phyloP scores from a whole-genome alignment of 148 eudicot genomes.

The Rhododendron ferrugineum region DNA sequence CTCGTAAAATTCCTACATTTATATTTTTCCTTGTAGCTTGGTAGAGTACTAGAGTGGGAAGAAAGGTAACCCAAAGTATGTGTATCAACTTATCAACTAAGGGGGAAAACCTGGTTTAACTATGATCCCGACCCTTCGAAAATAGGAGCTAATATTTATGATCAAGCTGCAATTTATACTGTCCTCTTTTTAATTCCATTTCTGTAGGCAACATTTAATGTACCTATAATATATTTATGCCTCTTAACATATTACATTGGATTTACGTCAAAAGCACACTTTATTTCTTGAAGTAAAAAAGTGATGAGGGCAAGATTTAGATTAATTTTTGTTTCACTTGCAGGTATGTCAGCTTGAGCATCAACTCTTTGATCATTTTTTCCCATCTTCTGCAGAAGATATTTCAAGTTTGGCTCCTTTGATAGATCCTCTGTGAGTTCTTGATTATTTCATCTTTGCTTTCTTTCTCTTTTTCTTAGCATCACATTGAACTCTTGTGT shows the following conservation, averaged over 20 bases:
- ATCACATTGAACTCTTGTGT: not conserved
- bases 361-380: constrained; percentile 94
- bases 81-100: not conserved
- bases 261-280: not conserved
- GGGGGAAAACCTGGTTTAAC: not conserved
- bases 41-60: not conserved
- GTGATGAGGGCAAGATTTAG: not conserved
- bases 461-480: constrained; percentile 8
- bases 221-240: not conserved
- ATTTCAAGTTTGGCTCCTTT: constrained; percentile 86
- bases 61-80: not conserved
- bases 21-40: not conserved
- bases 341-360: constrained; percentile 97
- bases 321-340: constrained; percentile 19
- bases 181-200: not conserved
- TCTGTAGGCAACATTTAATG: not conserved
- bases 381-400: constrained; percentile 91
- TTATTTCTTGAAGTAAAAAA: not conserved
- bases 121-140: not conserved
- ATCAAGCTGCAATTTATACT: not conserved
- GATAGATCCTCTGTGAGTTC: constrained; percentile 89
- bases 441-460: constrained; percentile 1
- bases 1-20: not conserved
- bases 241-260: not conserved
- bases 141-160: not conserved